Percentiles rank a stretch among this genome's conserved stretches.
phyloP scores from a whole-genome alignment of 148 eudicot species.

The Rhododendron vialii region DNA sequence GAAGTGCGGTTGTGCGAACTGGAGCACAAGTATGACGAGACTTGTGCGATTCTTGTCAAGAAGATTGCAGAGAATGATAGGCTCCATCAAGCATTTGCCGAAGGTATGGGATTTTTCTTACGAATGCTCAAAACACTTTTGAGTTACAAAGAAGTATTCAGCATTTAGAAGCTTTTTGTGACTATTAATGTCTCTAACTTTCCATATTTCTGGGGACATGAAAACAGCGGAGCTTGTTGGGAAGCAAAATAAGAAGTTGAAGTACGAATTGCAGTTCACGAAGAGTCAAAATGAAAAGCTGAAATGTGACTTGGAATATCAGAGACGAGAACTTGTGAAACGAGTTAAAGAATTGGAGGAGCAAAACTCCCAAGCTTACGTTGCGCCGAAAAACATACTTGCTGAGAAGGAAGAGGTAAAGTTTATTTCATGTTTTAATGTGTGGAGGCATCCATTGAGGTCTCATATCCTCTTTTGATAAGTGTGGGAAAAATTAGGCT shows the following conservation, averaged over 20 bases:
- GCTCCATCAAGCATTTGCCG: background rate
- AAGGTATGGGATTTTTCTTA: background rate
- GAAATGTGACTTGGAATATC: conserved; percentile 2
- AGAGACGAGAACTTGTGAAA: background rate
- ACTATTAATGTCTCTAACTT: background rate
- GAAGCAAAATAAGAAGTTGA: background rate
- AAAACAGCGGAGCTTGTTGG: background rate
- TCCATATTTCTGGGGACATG: background rate
- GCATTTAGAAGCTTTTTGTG: background rate
- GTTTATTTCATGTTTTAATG: background rate
- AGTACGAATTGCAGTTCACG: background rate
- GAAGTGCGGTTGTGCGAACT: background rate
- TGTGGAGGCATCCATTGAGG: background rate
- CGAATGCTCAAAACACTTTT: background rate
- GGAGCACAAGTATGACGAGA: background rate
- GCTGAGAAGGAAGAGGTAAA: background rate
- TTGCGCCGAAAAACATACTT: background rate
- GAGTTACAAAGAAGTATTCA: background rate
- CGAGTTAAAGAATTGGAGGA: background rate
- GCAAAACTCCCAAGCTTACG: background rate
- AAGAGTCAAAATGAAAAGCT: conserved; percentile 2
- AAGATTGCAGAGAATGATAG: background rate
- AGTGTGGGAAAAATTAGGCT: no score
- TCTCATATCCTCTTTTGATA: no score
- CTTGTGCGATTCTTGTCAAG: background rate